These are phyloP conservation scores for Cercospora sp. DNA, from an alignment of 2,329 filamentous ascomycete species.

Conservation along the genomic window DNA sequence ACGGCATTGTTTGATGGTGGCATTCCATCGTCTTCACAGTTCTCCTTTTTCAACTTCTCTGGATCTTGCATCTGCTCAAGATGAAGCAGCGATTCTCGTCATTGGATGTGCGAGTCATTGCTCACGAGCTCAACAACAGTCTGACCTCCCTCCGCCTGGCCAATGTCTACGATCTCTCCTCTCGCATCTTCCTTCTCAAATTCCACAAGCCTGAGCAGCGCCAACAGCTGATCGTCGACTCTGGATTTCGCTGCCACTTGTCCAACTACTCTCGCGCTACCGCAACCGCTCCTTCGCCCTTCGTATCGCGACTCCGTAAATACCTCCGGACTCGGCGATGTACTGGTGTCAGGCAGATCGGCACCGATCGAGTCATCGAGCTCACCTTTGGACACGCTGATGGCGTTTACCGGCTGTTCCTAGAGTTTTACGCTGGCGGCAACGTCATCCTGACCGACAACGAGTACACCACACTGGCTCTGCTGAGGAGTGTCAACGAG, in stretches of 20 bases:
- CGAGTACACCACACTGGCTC: slow-evolving; percentile 75
- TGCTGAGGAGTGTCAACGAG: slow-evolving; percentile 77
- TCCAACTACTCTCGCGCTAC: slow-evolving; percentile 88
- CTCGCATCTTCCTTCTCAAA: slow-evolving; percentile 92
- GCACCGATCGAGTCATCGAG: slow-evolving; percentile 90
- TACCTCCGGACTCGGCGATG: slow-evolving; percentile 82
- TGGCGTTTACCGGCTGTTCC: slow-evolving; percentile 79
- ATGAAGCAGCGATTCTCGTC: slow-evolving; percentile 83
- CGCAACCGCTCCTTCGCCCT: slow-evolving; percentile 77
- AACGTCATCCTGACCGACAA: slow-evolving; percentile 91
- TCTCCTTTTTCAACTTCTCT: neutral
- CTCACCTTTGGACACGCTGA: slow-evolving; percentile 78
- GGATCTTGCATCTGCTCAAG: neutral
- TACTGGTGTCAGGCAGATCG: slow-evolving; percentile 78
- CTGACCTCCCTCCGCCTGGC: slow-evolving; percentile 78
- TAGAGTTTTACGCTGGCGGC: slow-evolving; percentile 95
- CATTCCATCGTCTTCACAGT: neutral
- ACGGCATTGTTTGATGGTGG: slow-evolving; percentile 1
- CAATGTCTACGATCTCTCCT: slow-evolving; percentile 95
- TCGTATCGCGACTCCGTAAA: slow-evolving; percentile 83
- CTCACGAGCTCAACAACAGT: slow-evolving; percentile 80
- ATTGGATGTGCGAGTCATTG: slow-evolving; percentile 82
- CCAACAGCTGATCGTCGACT: slow-evolving; percentile 89
- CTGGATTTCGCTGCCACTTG: slow-evolving; percentile 91
- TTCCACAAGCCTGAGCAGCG: slow-evolving; percentile 87